phyloP scores from a whole-genome alignment of 805 yeast genomes.

The Saturnispora halmiae region DNA sequence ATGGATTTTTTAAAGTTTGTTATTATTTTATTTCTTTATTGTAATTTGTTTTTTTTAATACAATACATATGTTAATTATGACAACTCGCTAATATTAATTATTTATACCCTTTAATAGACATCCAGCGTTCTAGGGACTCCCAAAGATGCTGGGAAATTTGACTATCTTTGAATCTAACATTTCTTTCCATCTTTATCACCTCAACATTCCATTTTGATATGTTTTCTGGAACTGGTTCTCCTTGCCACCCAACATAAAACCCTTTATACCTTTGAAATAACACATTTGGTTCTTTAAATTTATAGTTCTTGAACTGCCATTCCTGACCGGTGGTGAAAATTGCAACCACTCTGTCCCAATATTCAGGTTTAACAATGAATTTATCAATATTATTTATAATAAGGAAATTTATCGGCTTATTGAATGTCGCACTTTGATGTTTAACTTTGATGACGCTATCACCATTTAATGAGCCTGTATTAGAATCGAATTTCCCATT shows the following conservation, averaged over 20 bases:
- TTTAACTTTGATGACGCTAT: conserved; percentile 39
- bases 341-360: conserved; percentile 95
- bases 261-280: conserved; percentile 81
- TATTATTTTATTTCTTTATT: conserved; percentile 2
- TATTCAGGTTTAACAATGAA: conserved; percentile 89
- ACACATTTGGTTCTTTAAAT: conserved; percentile 66
- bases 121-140: conserved; percentile 67
- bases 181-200: conserved; percentile 69
- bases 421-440: conserved; percentile 52
- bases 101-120: conserved; percentile 50
- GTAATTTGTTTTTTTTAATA: conserved; percentile 7
- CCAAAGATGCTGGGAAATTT: conserved; percentile 83
- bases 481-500: conserved; percentile 47
- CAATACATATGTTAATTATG: conserved; percentile 1
- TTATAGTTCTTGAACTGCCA: conserved; percentile 94
- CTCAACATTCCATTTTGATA: conserved; percentile 84
- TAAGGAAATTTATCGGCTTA: conserved; percentile 50
- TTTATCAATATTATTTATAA: conserved; percentile 81
- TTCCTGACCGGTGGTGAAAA: conserved; percentile 91
- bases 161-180: conserved; percentile 80
- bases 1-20: conserved; percentile 1
- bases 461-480: conserved; percentile 18
- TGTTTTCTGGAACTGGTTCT: conserved; percentile 66
- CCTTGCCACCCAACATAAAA: conserved; percentile 68
- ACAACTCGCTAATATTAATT: not conserved